Evolutionary conservation across 179 eudicot species (phyloP), one percentile per base, ranked within the genome.

Genomic region (Carnegiea gigantea): DNA sequence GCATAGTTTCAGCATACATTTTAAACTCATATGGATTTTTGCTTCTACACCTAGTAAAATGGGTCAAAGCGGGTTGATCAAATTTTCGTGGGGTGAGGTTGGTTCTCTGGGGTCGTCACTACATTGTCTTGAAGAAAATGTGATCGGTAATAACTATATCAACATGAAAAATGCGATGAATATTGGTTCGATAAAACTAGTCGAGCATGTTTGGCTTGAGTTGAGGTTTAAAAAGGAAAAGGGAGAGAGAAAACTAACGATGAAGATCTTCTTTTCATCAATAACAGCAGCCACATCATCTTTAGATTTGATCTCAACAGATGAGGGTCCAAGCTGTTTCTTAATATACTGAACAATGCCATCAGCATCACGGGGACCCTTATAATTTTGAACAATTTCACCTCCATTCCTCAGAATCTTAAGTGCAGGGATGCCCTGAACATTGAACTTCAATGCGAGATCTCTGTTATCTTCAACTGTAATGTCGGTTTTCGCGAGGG

Each of bases 301-400:
- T 11, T 76, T 23, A 5, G 93, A 90, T 80, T 84, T 89, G 57
- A 94, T 89, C 83, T 91, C 92, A 51, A 68, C 51, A 14, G 97
- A 93, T 1, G 97, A 89, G 53, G 97, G 95, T 20, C 97, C 94
- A 77, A 86, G 83, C 76, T 89, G 93, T 51, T 90, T 90, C 85
- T 85, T 91, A 44, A 93, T 36, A 80, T 89, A 87, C 28, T 62
- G 78, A 36, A 89, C 93, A 48, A 94, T 89, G 9, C 93, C 98
- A 9, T 88, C 88, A 5, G 95, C 89, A 15, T 83, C 88, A 12
- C 89, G 82, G 0, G 88, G 84, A 36, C 91, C 89, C 21, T 85
- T 80, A 44, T 82, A 87, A 1, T 87, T 83, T 72, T 87, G 83
- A 11, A 77, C 64, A 6, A 65, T 75, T 28, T 82, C 78, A 7